A percentile compares a stretch with the other conserved stretches of the same genome.
Evolutionary conservation across 1,284 basidiomycete genomes (phyloP).

Genomic region (Papiliotrema fonsecae): DNA sequence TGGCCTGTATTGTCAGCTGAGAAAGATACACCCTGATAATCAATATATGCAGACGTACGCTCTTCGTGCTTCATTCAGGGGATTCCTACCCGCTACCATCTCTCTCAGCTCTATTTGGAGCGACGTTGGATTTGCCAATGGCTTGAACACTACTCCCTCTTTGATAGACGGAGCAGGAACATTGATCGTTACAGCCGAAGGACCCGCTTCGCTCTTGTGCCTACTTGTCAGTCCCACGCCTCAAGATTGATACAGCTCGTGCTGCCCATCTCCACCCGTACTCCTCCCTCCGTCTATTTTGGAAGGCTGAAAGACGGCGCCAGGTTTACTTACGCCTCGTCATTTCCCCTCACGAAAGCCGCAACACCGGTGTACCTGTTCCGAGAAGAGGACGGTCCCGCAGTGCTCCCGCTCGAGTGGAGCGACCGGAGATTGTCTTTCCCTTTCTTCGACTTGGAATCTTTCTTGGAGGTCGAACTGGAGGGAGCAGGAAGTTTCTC

Average conservation of each 20-base stretch:
- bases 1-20: slow-evolving; percentile 19
- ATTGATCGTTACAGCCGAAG: slow-evolving; percentile 7
- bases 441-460: background rate
- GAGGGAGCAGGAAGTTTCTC: background rate
- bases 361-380: background rate
- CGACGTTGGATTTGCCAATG: slow-evolving; percentile 22
- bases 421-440: too few relatives aligned
- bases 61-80: slow-evolving; percentile 35
- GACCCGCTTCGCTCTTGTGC: slow-evolving; percentile 6
- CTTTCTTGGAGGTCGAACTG: background rate
- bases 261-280: background rate
- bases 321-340: background rate
- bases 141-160: slow-evolving; percentile 30
- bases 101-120: slow-evolving; percentile 36
- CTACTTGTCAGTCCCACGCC: background rate
- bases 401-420: background rate
- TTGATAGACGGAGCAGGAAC: slow-evolving; percentile 11
- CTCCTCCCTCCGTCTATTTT: background rate
- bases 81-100: slow-evolving; percentile 36
- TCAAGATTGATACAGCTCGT: background rate
- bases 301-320: background rate
- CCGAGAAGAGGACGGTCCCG: background rate
- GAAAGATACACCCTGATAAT: background rate
- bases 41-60: slow-evolving; percentile 25
- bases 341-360: background rate